Conservation (phyloP, 257 asterid species). For the Forsythia viridissima region DNA sequence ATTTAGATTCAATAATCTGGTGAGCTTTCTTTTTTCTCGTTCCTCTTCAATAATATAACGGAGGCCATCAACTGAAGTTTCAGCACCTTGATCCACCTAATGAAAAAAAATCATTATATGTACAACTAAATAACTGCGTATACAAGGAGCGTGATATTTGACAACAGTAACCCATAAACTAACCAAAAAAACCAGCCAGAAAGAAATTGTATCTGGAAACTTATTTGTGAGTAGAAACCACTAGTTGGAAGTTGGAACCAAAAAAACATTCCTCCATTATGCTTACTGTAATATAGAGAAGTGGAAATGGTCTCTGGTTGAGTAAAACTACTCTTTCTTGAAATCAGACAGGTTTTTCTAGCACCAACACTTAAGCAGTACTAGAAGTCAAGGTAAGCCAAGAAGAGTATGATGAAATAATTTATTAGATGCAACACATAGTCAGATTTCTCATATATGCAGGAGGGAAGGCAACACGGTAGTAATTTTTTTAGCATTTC, state of each 20-base stretch:
- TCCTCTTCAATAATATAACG: slow-evolving; percentile 75
- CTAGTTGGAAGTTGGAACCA: background rate
- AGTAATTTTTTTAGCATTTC: background rate
- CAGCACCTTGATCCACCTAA: slow-evolving; percentile 68
- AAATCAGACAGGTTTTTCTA: background rate
- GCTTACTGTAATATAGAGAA: background rate
- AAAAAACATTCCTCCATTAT: background rate
- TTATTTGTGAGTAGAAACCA: background rate
- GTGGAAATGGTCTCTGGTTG: background rate
- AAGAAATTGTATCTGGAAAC: background rate
- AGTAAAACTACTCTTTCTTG: background rate
- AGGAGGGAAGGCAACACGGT: background rate
- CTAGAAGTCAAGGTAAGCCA: background rate
- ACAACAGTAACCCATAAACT: background rate
- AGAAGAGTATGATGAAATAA: background rate
- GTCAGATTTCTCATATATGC: background rate
- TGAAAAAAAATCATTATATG: slow-evolving; percentile 20
- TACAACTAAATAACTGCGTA: background rate
- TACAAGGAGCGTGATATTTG: background rate
- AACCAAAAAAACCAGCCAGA: background rate
- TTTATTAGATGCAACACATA: background rate
- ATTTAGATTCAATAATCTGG: slow-evolving; percentile 53
- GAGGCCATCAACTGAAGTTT: slow-evolving; percentile 56
- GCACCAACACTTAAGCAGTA: background rate
- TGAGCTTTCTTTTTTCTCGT: slow-evolving; percentile 58